Evolutionary conservation across 768 basidiomycete genomes (phyloP).

Genomic region (Phlebiopsis gigantea): DNA sequence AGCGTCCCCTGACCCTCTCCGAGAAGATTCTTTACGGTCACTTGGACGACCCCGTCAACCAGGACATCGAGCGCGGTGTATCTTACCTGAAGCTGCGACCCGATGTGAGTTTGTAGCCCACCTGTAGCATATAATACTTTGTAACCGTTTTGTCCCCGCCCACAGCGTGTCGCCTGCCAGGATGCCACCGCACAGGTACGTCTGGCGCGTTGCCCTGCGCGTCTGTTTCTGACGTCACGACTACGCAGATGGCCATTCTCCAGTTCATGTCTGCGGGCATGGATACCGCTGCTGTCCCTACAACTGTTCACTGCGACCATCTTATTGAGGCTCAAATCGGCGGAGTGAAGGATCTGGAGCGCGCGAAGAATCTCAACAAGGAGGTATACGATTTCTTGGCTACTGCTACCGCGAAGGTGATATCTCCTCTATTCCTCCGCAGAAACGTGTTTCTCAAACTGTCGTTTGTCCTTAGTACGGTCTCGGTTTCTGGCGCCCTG

Average conservation of each 20-base stretch:
- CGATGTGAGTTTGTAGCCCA: constrained; percentile 61
- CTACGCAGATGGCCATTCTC: constrained; percentile 87
- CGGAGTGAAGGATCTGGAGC: constrained; percentile 88
- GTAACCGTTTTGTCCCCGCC: constrained; percentile 11
- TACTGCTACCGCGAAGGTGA: constrained; percentile 88
- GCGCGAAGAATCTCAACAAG: constrained; percentile 91
- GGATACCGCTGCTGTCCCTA: constrained; percentile 95
- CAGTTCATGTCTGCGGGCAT: constrained; percentile 99
- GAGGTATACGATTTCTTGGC: constrained; percentile 99
- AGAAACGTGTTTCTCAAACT: neutral
- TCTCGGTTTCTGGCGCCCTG: constrained; percentile 99
- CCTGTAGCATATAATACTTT: neutral
- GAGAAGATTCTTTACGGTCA: constrained; percentile 99
- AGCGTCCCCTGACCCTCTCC: constrained; percentile 87
- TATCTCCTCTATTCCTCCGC: neutral
- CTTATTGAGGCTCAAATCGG: constrained; percentile 96
- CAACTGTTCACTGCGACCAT: constrained; percentile 99
- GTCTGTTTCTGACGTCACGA: constrained; percentile 24
- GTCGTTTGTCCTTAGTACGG: constrained; percentile 59
- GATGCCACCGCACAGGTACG: constrained; percentile 83
- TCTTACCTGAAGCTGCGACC: constrained; percentile 98
- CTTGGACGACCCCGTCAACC: constrained; percentile 88
- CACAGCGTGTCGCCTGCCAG: constrained; percentile 82
- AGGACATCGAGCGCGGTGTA: constrained; percentile 85
- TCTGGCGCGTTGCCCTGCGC: constrained; percentile 5